Evolutionary conservation across 139 green algal genomes (phyloP).

Genomic region (Monoraphidium neglectum): DNA sequence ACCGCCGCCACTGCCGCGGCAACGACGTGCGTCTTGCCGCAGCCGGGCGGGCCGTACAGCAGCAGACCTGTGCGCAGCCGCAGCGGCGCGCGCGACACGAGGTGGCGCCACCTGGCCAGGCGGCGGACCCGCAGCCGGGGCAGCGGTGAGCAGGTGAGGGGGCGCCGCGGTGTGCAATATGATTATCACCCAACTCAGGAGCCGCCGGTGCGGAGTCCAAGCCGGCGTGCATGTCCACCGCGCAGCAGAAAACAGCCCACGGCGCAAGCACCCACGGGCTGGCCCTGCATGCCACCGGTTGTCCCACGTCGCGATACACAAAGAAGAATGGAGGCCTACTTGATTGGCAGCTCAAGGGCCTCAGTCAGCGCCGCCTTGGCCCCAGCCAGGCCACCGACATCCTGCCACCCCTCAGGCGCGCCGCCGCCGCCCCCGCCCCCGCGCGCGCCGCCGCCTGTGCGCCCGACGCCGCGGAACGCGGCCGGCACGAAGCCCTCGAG

Average conservation of each 20-base stretch:
- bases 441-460: not conserved
- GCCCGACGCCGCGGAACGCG: slow-evolving; percentile 52
- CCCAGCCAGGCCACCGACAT: slow-evolving; percentile 86
- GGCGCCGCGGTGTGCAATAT: not conserved
- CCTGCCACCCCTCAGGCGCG: slow-evolving; percentile 65
- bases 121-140: no score
- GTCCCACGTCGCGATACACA: no score
- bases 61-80: slow-evolving; percentile 90
- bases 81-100: slow-evolving; percentile 77
- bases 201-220: no score
- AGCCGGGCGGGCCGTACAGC: slow-evolving; percentile 96
- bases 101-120: slow-evolving; percentile 4
- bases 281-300: no score
- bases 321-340: slow-evolving; percentile 37
- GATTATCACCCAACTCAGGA: slow-evolving; percentile 43
- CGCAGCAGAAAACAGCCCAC: slow-evolving; percentile 22
- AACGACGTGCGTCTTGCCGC: slow-evolving; percentile 96
- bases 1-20: slow-evolving; percentile 75
- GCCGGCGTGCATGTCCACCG: no score
- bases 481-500: slow-evolving; percentile 53
- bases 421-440: not conserved
- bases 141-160: not conserved
- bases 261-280: no score
- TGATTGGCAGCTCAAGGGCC: slow-evolving; percentile 79
- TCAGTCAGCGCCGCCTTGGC: slow-evolving; percentile 80